Conservation (phyloP, 2,329 filamentous ascomycete species). For the Fusarium pseudocircinatum region DNA sequence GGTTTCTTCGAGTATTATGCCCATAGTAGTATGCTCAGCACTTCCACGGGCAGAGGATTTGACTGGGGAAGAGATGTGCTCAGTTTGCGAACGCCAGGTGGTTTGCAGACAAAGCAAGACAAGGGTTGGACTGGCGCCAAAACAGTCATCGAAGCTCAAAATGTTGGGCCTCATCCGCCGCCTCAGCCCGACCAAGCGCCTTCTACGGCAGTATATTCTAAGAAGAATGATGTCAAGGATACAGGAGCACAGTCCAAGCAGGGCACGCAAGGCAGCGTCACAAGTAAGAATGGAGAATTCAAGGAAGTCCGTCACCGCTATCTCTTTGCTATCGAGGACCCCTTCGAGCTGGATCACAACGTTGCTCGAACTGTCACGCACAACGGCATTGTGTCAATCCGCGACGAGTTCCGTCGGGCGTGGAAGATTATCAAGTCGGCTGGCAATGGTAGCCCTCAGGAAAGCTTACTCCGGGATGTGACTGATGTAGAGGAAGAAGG, state of each 20-base stretch:
- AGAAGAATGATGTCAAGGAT: not conserved
- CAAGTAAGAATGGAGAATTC: conserved; percentile 52
- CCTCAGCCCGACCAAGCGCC: conserved; percentile 30
- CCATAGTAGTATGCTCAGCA: conserved; percentile 64
- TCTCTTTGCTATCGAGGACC: conserved; percentile 90
- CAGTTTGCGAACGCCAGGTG: conserved; percentile 77
- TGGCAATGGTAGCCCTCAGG: conserved; percentile 53
- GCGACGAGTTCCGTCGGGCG: conserved; percentile 85
- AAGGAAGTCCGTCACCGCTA: conserved; percentile 83
- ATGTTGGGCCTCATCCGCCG: conserved; percentile 36
- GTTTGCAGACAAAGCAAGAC: conserved; percentile 75
- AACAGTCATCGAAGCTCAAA: conserved; percentile 68
- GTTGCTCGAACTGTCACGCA: conserved; percentile 88
- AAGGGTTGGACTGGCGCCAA: conserved; percentile 91
- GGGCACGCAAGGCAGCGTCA: conserved; percentile 19
- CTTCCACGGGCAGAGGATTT: conserved; percentile 67
- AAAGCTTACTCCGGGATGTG: conserved; percentile 65
- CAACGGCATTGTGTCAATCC: conserved; percentile 80
- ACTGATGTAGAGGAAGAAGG: conserved; percentile 44
- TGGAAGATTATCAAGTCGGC: conserved; percentile 73
- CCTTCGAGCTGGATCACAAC: conserved; percentile 89
- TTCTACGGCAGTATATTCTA: not conserved
- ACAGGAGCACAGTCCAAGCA: conserved; percentile 17
- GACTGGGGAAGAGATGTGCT: conserved; percentile 84
- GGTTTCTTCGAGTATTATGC: conserved; percentile 93